These are phyloP conservation scores for Fusarium transvaalense DNA, from an alignment of 2,329 filamentous ascomycete species.

Conservation along the genomic window DNA sequence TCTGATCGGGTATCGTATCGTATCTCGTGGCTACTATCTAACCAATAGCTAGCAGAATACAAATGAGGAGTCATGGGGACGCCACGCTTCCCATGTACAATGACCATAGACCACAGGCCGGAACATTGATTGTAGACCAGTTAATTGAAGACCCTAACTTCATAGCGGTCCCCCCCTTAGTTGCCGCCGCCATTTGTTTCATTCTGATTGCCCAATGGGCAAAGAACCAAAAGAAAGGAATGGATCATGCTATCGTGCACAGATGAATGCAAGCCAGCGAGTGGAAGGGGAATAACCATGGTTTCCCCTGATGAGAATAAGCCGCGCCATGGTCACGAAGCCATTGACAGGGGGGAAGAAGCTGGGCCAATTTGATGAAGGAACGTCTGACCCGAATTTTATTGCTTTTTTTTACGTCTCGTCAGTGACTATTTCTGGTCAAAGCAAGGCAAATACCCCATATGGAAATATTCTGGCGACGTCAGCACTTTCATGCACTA, in stretches of 20 bases:
- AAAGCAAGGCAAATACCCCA: not conserved
- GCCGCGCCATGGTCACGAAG: conserved; percentile 23
- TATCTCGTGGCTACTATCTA: not conserved
- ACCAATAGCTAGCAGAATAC: not conserved
- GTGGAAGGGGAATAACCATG: conserved; percentile 25
- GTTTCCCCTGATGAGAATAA: conserved; percentile 38
- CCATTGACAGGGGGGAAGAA: conserved; percentile 11
- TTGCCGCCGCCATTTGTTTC: conserved; percentile 44
- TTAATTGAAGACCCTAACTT: not conserved
- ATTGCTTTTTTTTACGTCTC: conserved; percentile 31
- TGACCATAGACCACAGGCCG: conserved; percentile 8
- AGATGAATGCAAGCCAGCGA: conserved; percentile 30
- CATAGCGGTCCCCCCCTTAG: conserved; percentile 20
- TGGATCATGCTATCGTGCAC: conserved; percentile 33
- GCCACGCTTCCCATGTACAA: conserved; percentile 39
- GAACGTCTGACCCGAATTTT: conserved; percentile 6
- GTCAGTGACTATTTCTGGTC: conserved; percentile 12
- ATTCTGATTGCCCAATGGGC: conserved; percentile 44
- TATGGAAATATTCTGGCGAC: not conserved
- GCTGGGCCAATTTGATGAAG: conserved; percentile 17
- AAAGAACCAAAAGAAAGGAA: conserved; percentile 19
- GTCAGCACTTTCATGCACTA: conserved; percentile 5
- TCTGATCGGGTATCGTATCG: not conserved
- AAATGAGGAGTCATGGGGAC: conserved; percentile 28
- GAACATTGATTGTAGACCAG: conserved; percentile 11